Percentiles rank a stretch among this genome's conserved stretches.
Conservation (phyloP, 305 asterid species). For the Fraxinus floribunda region DNA sequence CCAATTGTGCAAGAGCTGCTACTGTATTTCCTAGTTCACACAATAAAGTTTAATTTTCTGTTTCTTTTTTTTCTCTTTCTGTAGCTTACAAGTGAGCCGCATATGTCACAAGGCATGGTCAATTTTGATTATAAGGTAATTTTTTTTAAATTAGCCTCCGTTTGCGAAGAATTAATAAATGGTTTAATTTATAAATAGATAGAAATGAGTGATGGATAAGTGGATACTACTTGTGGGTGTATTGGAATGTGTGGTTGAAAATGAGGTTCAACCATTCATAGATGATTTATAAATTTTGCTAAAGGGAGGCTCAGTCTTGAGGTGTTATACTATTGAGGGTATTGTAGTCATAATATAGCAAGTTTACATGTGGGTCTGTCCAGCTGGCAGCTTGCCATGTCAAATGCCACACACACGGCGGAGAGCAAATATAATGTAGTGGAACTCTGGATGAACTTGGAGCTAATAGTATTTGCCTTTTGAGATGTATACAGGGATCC, state of each 20-base stretch:
- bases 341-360: not conserved
- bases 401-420: not conserved
- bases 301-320: not conserved
- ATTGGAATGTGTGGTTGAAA: not conserved
- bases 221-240: not conserved
- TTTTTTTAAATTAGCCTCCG: not conserved
- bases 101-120: constrained; percentile 87
- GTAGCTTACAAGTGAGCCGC: constrained; percentile 84
- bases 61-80: constrained; percentile 18
- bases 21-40: not conserved
- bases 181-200: not conserved
- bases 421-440: not conserved
- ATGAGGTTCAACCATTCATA: not conserved
- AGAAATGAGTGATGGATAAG: not conserved
- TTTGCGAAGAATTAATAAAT: not conserved
- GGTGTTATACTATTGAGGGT: not conserved
- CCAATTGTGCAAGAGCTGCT: not conserved
- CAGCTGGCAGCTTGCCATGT: not conserved
- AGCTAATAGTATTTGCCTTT: constrained; percentile 13
- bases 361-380: not conserved
- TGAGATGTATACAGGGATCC: constrained; percentile 41
- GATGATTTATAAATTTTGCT: not conserved
- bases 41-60: not conserved
- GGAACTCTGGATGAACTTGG: constrained; percentile 9
- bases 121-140: constrained; percentile 90